Percentiles rank a stretch among this genome's conserved stretches.
These are phyloP conservation scores for Hordeum vulgare DNA, from an alignment of 176 grass and related monocot species.

Conservation along the genomic window DNA sequence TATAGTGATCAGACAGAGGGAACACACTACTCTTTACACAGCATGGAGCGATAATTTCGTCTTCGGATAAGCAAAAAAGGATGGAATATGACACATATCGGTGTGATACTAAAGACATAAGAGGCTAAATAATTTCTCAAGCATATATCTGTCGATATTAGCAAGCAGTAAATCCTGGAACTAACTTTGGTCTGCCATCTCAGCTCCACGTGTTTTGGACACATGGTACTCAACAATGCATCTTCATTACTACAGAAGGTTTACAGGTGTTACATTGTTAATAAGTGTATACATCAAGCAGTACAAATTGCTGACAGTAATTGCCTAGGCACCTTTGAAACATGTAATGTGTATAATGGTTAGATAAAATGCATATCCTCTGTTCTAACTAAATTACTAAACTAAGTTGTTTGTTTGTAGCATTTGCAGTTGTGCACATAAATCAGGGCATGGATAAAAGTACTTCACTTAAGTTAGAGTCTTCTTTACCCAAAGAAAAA, in stretches of 20 bases:
- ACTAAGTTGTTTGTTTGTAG: neutral
- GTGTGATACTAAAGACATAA: neutral
- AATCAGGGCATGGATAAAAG: no score
- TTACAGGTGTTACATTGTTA: neutral
- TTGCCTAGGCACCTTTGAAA: conserved; percentile 3
- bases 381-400: neutral
- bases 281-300: neutral
- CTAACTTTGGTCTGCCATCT: conserved; percentile 97
- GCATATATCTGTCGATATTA: no score
- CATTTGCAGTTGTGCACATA: neutral
- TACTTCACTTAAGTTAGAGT: no score
- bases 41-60: neutral
- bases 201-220: conserved; percentile 76
- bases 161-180: conserved; percentile 81
- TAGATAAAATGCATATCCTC: neutral
- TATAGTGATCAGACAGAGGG: neutral
- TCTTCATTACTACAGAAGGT: conserved; percentile 66
- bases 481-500: no score
- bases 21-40: neutral
- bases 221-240: conserved; percentile 67
- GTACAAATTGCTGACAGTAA: neutral
- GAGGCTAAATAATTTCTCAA: no score
- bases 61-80: conserved; percentile 23
- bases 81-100: no score
- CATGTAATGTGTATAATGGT: neutral